Conservation (phyloP, 176 grass and related monocot genomes). For the Triticum turgidum region DNA sequence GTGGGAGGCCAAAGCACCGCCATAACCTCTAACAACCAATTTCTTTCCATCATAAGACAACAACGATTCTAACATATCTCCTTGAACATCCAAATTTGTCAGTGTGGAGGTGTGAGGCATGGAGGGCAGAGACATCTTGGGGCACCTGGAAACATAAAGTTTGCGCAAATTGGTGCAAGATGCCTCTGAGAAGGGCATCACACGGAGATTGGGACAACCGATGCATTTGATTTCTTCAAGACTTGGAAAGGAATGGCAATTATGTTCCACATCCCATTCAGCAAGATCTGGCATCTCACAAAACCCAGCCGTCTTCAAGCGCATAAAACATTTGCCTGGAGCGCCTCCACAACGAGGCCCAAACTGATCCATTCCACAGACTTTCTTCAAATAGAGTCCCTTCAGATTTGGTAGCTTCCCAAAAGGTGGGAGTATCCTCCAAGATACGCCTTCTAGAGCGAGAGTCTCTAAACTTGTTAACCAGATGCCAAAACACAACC, state of each 20-base stretch:
- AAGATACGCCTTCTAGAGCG: no score
- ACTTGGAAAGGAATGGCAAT: not conserved
- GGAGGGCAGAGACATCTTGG: not conserved
- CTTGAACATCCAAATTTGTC: not conserved
- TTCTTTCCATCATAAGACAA: not conserved
- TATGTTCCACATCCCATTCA: not conserved
- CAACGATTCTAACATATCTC: no score
- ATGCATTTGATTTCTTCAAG: not conserved
- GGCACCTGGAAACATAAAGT: fast-evolving
- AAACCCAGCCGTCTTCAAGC: not conserved
- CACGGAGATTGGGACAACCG: not conserved
- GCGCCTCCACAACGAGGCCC: not conserved
- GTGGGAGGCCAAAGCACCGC: conserved; percentile 1
- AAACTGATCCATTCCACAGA: not conserved
- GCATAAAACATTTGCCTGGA: not conserved
- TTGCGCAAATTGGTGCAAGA: not conserved
- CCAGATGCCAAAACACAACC: no score
- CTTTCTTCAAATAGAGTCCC: no score
- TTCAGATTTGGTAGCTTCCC: no score
- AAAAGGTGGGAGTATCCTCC: no score
- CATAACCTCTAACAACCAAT: not conserved
- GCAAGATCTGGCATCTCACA: not conserved
- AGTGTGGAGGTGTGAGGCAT: conserved; percentile 13
- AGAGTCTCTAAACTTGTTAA: no score
- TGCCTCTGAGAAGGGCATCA: not conserved